Base-by-base conservation (phyloP, 768 basidiomycete species). In the Filobasidium floriforme region DNA sequence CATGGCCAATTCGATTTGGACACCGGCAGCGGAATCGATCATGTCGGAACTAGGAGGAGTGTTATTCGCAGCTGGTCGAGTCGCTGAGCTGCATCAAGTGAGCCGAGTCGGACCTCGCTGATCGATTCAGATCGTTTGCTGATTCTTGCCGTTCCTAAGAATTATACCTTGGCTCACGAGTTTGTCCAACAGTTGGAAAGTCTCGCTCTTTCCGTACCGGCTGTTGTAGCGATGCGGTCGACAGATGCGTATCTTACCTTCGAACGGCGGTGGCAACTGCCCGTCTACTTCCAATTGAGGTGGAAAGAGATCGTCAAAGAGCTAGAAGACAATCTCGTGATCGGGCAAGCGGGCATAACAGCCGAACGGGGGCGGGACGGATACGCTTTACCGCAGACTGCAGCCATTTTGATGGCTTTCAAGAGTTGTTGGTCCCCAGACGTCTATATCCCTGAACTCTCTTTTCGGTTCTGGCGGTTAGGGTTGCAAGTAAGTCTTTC, bases 271-370 rank as follows among this genome's bases (percentile, higher is more conserved):
- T 99, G 96, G 93, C 96, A 98, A 75, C 83, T 99, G 1, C 89
- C 91, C 1, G 89, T 98, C 10, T 98, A 98, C 76, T 98, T 94
- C 77, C 96, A 99, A 73, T 81, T 99, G 67, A 84, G 94, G 52
- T 94, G 93, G 91, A 96, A 96, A 79, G 94, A 96, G 73, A 89
- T 94, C 61, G 85, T 92, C 0, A 80, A 83, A 0, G 82, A 81
- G 60, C 79, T 96, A 18, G 96, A 99, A 79, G 86, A 87, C 14
- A 78, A 80, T 1, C 79, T 98, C 29, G 57, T 43, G 22, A 41
- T 66, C 41, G 26, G 2, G 1, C 10, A 26, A n/a, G 60, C 66
- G n/a, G 52, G 43, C 26, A 65, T 57, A 26, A 46, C 43, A 59
- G 22, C 19, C 22, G 29, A 41, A 51, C 63, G 63, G 29, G 44